A percentile compares a stretch with the other conserved stretches of the same genome.
phyloP scores from a whole-genome alignment of 371 early-diverging fungal species.

The Batrachochytrium dendrobatidis region DNA sequence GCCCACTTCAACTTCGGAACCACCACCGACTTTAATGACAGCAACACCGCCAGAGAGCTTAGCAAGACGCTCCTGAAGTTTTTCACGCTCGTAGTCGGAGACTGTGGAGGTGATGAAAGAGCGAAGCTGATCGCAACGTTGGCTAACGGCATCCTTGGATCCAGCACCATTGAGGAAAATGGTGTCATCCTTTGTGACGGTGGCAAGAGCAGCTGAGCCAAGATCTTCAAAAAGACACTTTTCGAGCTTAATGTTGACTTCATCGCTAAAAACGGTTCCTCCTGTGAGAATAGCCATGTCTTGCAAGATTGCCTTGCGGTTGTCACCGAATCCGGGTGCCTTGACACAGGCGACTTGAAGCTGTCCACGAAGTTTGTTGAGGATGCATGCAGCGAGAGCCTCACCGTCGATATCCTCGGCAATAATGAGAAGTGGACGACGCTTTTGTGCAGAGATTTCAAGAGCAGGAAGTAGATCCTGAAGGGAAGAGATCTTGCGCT shows the following conservation, averaged over 20 bases:
- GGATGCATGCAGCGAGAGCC: constrained; percentile 94
- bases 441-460: constrained; percentile 86
- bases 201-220: constrained; percentile 79
- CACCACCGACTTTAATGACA: constrained; percentile 95
- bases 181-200: constrained; percentile 97
- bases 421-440: constrained; percentile 92
- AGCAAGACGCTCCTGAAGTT: constrained; percentile 96
- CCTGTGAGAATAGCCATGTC: constrained; percentile 94
- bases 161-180: constrained; percentile 93
- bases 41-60: constrained; percentile 97
- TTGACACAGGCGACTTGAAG: constrained; percentile 93
- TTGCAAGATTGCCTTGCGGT: constrained; percentile 95
- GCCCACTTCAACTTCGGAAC: constrained; percentile 96
- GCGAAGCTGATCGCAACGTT: constrained; percentile 95
- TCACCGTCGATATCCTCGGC: constrained; percentile 98
- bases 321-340: constrained; percentile 98
- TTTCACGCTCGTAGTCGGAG: constrained; percentile 96
- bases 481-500: constrained; percentile 92
- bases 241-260: constrained; percentile 91
- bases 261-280: constrained; percentile 90
- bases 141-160: constrained; percentile 73
- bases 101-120: constrained; percentile 73
- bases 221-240: constrained; percentile 80
- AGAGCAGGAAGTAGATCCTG: constrained; percentile 94
- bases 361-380: constrained; percentile 98